Conservation (phyloP, 495 filamentous ascomycete species). For the Podospora pseudocomata region DNA sequence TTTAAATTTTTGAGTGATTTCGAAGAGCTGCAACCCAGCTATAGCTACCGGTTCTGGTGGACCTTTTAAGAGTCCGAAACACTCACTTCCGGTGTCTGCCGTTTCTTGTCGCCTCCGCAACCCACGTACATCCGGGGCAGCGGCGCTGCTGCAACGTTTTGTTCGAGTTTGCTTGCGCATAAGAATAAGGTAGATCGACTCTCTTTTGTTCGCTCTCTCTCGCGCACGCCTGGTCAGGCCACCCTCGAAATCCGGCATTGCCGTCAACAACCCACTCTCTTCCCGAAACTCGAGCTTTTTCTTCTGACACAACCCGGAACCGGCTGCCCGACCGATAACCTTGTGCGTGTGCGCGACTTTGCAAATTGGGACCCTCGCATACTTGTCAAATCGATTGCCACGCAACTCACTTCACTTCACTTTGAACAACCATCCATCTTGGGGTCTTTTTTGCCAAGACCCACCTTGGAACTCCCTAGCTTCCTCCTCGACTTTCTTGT, state of each 20-base stretch:
- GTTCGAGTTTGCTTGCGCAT: background rate
- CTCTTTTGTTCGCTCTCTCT: background rate
- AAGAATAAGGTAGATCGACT: background rate
- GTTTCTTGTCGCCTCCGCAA: background rate
- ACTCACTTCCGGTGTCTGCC: background rate
- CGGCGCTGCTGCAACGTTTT: background rate
- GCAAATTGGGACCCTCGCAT: background rate
- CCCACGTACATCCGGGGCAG: background rate
- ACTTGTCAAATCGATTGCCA: background rate
- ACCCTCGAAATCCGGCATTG: slow-evolving; percentile 2
- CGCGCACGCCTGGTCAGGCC: background rate
- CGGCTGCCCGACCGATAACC: background rate
- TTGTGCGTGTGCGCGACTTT: background rate
- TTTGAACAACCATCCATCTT: background rate
- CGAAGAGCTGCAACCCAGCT: background rate
- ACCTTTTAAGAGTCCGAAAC: too few species aligned
- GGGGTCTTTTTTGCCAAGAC: background rate
- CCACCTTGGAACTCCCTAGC: background rate
- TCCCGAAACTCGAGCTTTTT: background rate
- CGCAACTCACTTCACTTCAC: background rate
- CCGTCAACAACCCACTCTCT: slow-evolving; percentile 2
- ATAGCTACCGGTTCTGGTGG: background rate
- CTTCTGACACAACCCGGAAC: background rate
- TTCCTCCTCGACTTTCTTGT: background rate
- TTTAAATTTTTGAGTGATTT: background rate